Conservation (phyloP, 495 filamentous ascomycete genomes). For the Annulohypoxylon nitens region DNA sequence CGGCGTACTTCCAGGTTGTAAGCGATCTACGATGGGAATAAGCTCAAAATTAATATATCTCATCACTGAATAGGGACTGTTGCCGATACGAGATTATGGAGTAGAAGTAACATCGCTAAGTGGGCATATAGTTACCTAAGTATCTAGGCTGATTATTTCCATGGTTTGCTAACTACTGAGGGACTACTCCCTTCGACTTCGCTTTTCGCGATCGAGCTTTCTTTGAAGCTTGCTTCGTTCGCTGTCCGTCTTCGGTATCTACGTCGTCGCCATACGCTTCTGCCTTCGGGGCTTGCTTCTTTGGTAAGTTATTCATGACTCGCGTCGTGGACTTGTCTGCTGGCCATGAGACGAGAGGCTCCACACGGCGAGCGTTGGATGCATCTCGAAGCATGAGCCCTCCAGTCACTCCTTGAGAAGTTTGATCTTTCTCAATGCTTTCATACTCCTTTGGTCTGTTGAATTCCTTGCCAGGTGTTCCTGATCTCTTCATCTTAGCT, state of each 20-base stretch:
- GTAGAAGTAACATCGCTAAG: not conserved
- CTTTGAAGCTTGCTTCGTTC: not conserved
- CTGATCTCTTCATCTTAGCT: not conserved
- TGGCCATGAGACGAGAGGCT: not conserved
- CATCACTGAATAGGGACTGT: not conserved
- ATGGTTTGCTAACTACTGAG: not conserved
- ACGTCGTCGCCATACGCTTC: not conserved
- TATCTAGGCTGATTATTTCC: not conserved
- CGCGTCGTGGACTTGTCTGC: not conserved
- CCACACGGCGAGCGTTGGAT: not conserved
- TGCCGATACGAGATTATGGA: not conserved
- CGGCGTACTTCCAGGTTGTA: not conserved
- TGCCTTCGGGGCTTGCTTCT: not conserved
- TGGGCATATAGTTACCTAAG: not conserved
- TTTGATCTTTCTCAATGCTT: not conserved
- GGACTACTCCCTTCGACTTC: not conserved
- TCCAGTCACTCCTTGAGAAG: not conserved
- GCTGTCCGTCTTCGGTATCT: no score
- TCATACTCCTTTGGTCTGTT: not conserved
- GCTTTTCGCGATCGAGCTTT: not conserved
- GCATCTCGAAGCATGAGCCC: not conserved
- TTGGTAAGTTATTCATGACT: not conserved
- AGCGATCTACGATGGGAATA: not conserved
- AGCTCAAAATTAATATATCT: not conserved
- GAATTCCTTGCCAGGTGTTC: not conserved